Evolutionary conservation across 148 eudicot species (phyloP), one percentile per base, ranked within the genome.

Genomic region (Spergularia marina): DNA sequence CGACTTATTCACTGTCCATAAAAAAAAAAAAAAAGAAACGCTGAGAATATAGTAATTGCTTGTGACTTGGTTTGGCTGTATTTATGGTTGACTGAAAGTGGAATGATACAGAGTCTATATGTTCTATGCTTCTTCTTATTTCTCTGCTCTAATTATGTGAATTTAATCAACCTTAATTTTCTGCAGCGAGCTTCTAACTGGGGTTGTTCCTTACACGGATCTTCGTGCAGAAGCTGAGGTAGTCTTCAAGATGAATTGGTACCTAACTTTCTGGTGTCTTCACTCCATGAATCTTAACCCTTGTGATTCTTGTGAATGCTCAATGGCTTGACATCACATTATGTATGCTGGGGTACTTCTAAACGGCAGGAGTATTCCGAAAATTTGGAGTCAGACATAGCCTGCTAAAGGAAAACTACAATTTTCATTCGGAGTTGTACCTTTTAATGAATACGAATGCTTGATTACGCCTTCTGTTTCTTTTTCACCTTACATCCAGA

Each of bases 191-290:
- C 88, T 95, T 74, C 90, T 92, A 76, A 86, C 99, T 72, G 99
- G 99, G 72, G 91, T 95, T 57, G 96, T 95, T 76, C 99, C 99
- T 36, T 95, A 95, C 79, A 95, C 99, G 53, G 96, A 95, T 88
- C 90, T 95, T 75, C 96, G 93, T 11, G 84, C 99, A 58, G 99
- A 88, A 83, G 96, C 96, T 67, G 92, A 95, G 97, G 99, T 92
- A 82, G 82, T 72, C 13, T 72, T 77, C 56, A 54, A 68, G 69
- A 72, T 49, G 34, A 51, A 40, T 14, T 65, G 68, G 30, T 74
- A 14, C 15, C 4, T 64, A 47, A 56, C 54, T 65, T 62, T 78
- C 71, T 41, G 62, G 14, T 18, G 13, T 36, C 20, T 4, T 76
- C 13, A 23, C 6, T 54, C 4, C 49, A n/a, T 63, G 41, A 66